Evolutionary conservation across 2,329 filamentous ascomycete species (phyloP), one percentile per base, ranked within the genome.

Genomic region (Verticillium albo-atrum): DNA sequence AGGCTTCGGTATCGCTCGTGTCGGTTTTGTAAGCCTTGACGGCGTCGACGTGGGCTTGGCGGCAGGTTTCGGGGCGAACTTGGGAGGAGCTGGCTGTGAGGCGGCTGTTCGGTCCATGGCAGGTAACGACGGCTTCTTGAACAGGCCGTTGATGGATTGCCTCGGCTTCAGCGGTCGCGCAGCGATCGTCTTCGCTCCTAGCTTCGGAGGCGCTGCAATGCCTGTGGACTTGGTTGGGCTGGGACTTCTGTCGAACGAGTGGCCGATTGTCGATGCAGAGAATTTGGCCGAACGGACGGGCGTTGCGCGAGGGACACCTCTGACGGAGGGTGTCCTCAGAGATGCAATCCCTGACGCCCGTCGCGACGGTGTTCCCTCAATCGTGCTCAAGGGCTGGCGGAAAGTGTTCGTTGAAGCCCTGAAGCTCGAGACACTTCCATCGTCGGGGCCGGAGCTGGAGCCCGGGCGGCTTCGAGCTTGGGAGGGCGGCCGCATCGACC

Each of bases 101-200:
- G 62, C 58, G 60, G 55, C 6, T 23, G 65, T 63, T 58, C 69
- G 72, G 20, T 72, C 68, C 7, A 83, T 63, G 1, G 74, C 74
- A 7, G 78, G 73, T 17, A 79, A 68, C 0, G 82, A 81, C 1
- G 84, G 79, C 62, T 88, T 89, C 62, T 79, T 80, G 62, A 81
- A 81, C 1, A 86, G 69, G 1, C 80, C 79, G 61, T 78, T 81
- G 0, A 82, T 68, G 0, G 86, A 82, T n/a, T 79, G 76, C 25
- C 82, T 81, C 12, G 79, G 67, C 67, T 83, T 82, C 10, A 81
- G 62, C 1, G 80, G 70, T 17, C 79, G 78, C 1, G 74, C 69
- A 7, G 78, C 70, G 27, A 81, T 55, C 0, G 80, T 79, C 64
- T 81, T 85, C 17, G 79, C 76, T 4, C 74, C 79, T 30, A 77